Conservation (phyloP, 2,329 filamentous ascomycete species). For the Domatiomyces globalis region DNA sequence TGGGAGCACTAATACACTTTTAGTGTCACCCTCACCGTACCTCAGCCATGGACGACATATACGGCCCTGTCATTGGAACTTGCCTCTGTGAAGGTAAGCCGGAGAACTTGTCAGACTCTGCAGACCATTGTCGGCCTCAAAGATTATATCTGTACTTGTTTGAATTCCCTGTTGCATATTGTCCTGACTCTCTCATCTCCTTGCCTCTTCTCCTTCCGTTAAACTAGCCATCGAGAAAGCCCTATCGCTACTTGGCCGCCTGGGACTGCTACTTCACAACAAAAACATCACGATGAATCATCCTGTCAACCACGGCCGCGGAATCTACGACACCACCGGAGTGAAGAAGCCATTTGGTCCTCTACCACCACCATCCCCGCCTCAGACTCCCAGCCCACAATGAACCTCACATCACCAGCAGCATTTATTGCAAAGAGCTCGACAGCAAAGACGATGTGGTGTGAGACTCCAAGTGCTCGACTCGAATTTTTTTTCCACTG, state of each 20-base stretch:
- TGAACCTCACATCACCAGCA: background rate
- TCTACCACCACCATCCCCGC: constrained; percentile 8
- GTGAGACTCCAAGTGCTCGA: background rate
- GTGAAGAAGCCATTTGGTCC: constrained; percentile 17
- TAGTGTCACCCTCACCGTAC: background rate
- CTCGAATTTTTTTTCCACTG: background rate
- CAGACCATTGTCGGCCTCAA: background rate
- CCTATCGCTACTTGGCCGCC: too few species aligned
- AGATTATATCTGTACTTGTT: too few species aligned
- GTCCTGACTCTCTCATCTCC: too few species aligned
- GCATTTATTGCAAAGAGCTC: background rate
- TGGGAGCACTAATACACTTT: background rate
- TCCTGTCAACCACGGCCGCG: constrained; percentile 15
- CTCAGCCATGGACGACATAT: background rate
- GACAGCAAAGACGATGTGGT: too few species aligned
- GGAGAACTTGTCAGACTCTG: too few species aligned
- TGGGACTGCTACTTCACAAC: background rate
- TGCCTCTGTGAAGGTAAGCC: background rate
- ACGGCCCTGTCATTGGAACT: background rate
- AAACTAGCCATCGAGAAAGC: too few species aligned
- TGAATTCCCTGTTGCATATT: too few species aligned
- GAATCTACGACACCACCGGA: constrained; percentile 17
- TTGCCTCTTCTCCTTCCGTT: too few species aligned
- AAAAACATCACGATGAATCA: constrained; percentile 5
- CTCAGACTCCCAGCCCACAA: background rate